Conservation (phyloP, 2,329 filamentous ascomycete species). For the Ophiocordyceps camponoti-leonardi region DNA sequence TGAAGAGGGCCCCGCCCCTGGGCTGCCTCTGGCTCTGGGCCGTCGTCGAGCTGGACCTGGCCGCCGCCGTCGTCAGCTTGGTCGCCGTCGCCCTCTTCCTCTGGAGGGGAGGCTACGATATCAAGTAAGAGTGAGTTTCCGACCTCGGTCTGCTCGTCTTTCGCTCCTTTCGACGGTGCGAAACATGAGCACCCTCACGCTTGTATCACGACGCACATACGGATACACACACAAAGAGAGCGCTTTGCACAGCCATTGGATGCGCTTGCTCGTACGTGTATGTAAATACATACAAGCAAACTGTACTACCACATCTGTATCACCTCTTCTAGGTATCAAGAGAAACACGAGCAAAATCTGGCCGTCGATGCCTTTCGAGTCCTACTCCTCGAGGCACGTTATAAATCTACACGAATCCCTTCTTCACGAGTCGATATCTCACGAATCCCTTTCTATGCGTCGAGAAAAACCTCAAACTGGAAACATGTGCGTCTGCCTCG, state of each 20-base stretch:
- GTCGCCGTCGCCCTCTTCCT: constrained; percentile 25
- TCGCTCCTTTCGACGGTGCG: not conserved
- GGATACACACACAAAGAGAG: not conserved
- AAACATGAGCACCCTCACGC: not conserved
- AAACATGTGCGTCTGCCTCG: not conserved
- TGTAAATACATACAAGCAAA: too few species aligned
- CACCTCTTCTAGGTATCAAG: not conserved
- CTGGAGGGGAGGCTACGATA: constrained; percentile 29
- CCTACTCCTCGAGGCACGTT: not conserved
- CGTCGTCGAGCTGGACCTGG: constrained; percentile 67
- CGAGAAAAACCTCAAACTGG: not conserved
- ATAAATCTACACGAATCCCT: not conserved
- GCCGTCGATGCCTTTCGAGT: not conserved
- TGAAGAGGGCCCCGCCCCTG: constrained; percentile 81
- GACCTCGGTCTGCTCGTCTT: too few species aligned
- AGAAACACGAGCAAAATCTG: not conserved
- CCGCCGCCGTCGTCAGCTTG: constrained; percentile 42
- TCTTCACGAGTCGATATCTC: not conserved
- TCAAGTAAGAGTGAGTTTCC: constrained; percentile 13
- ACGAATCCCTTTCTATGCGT: not conserved
- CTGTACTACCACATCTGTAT: not conserved
- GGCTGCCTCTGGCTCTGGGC: constrained; percentile 90
- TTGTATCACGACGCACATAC: not conserved
- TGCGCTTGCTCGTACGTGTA: not conserved
- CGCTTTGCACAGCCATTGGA: too few species aligned